Evolutionary conservation across 2,329 filamentous ascomycete genomes (phyloP), one percentile per base, ranked within the genome.

Genomic region (Pseudocercospora cruenta): DNA sequence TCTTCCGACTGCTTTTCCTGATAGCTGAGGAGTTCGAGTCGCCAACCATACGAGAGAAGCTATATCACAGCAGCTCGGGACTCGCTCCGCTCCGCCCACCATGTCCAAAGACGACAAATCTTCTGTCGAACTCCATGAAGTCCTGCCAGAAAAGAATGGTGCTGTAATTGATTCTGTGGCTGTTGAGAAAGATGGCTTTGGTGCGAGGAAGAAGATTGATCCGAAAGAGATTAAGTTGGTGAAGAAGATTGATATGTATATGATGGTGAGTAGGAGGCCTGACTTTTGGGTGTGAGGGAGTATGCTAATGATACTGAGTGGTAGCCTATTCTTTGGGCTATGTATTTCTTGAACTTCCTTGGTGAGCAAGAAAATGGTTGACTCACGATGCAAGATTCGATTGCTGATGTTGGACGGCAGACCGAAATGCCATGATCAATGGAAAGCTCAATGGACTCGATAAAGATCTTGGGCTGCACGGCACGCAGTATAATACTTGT

Each of bases 331-430:
- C 61, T 63, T 22, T 66, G 64, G 55, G 10, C 57, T 21, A 64
- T 70, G 66, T 70, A 70, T 54, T 63, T 67, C 57, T 24, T 70
- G 16, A 70, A 70, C 54, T 70, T 67, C 39, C n/a, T n/a, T n/a
- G n/a, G n/a, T n/a, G n/a, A n/a, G n/a, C n/a, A n/a, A n/a, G n/a
- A n/a, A n/a, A n/a, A n/a, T n/a, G n/a, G n/a, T n/a, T n/a, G n/a
- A n/a, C n/a, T n/a, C n/a, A n/a, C n/a, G n/a, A n/a, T n/a, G n/a
- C n/a, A n/a, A n/a, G n/a, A n/a, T n/a, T n/a, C n/a, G n/a, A n/a
- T n/a, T n/a, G 24, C 24, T 26, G 24, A 26, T 26, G 24, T 5
- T 5, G 3, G 24, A 26, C 5, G 5, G 5, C 24, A 26, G 24
- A 26, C 24, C 62, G 68, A 1, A 70, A 70, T 43, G 65, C 64